A percentile compares a stretch with the other conserved stretches of the same genome.
These are phyloP conservation scores for Rhizoclosmatium sp. DNA, from an alignment of 192 early-diverging fungal species.

Conservation along the genomic window DNA sequence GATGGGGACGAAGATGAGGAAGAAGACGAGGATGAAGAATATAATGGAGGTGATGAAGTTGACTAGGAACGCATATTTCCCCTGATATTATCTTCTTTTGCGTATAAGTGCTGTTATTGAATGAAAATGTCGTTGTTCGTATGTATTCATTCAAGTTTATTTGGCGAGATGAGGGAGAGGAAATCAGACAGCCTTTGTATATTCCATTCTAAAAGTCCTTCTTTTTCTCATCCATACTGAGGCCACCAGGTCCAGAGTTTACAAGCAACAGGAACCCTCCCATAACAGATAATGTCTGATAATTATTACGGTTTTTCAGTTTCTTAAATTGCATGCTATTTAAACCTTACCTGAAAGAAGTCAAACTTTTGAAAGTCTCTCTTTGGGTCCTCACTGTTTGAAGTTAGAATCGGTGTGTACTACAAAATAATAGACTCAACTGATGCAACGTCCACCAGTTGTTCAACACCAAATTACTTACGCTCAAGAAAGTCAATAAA, in stretches of 20 bases:
- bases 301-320: neutral
- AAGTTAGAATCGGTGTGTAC: neutral
- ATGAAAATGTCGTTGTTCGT: neutral
- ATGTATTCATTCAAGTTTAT: no score
- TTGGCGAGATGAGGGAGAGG: no score
- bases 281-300: slow-evolving; percentile 89
- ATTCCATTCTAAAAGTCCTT: slow-evolving; percentile 76
- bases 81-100: no score
- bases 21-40: neutral
- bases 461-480: slow-evolving; percentile 92
- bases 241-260: slow-evolving; percentile 87
- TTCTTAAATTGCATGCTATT: neutral
- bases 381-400: slow-evolving; percentile 24
- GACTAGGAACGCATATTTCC: no score
- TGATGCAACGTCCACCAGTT: slow-evolving; percentile 95
- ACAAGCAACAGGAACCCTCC: slow-evolving; percentile 94
- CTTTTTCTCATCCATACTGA: slow-evolving; percentile 96
- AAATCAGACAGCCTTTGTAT: neutral
- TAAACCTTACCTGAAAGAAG: slow-evolving; percentile 71
- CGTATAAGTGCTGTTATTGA: neutral
- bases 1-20: neutral
- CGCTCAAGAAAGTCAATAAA: slow-evolving; percentile 83
- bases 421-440: slow-evolving; percentile 29
- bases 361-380: slow-evolving; percentile 95
- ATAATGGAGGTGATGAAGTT: neutral